A percentile compares a stretch with the other conserved stretches of the same genome.
These are phyloP conservation scores for Bathelium albidoporum DNA, from an alignment of 495 filamentous ascomycete species.

Conservation along the genomic window DNA sequence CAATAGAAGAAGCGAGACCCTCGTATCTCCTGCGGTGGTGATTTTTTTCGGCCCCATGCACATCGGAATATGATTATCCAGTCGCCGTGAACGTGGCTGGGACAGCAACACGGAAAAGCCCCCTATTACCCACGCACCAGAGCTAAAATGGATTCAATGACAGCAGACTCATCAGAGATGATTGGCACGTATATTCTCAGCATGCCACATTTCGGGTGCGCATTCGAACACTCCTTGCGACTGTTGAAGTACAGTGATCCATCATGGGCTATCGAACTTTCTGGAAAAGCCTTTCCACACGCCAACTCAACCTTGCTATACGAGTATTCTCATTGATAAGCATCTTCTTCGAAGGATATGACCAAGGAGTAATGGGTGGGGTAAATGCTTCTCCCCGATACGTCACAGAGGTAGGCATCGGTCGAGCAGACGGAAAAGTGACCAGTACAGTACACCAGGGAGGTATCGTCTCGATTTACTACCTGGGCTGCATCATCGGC, in stretches of 20 bases:
- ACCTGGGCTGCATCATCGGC: constrained; percentile 45
- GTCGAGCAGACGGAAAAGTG: constrained; percentile 30
- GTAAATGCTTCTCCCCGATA: constrained; percentile 38
- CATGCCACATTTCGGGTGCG: no score
- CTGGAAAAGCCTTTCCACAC: constrained; percentile 35
- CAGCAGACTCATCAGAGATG: no score
- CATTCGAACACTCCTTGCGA: no score
- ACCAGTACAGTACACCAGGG: constrained; percentile 24
- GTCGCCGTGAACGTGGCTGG: no score
- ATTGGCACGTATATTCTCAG: no score
- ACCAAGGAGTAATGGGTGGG: constrained; percentile 44
- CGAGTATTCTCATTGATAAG: constrained; percentile 39
- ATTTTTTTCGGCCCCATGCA: no score
- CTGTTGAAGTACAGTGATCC: neutral
- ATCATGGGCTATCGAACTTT: constrained; percentile 35
- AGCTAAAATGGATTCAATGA: no score
- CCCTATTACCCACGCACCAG: no score
- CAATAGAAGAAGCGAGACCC: no score
- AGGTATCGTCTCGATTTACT: constrained; percentile 32
- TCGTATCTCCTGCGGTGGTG: no score
- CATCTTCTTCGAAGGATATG: constrained; percentile 49
- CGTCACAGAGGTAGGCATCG: constrained; percentile 31
- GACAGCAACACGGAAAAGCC: no score
- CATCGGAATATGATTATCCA: no score
- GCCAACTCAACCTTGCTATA: constrained; percentile 36